phyloP scores from a whole-genome alignment of 371 early-diverging fungal species.

The Batrachochytrium dendrobatidis region DNA sequence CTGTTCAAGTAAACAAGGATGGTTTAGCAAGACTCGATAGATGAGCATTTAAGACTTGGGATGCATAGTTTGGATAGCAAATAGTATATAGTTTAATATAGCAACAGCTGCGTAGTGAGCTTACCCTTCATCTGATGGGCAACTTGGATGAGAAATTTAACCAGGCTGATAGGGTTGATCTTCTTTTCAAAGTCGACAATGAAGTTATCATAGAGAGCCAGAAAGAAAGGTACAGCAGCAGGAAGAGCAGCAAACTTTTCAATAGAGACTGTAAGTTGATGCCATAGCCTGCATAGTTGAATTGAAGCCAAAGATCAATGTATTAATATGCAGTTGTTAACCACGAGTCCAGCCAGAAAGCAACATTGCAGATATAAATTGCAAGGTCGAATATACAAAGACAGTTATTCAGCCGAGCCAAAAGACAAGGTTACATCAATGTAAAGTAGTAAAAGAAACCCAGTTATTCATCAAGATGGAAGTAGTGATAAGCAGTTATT shows the following conservation, averaged over 20 bases:
- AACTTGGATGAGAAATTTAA: slow-evolving; percentile 69
- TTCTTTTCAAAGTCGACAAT: slow-evolving; percentile 85
- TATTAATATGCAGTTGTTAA: not conserved
- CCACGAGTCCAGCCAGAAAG: slow-evolving; percentile 3
- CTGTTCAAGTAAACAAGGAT: slow-evolving; percentile 9
- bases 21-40: not conserved
- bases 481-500: too few species aligned
- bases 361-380: slow-evolving; percentile 2
- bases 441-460: not conserved
- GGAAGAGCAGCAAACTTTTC: slow-evolving; percentile 70
- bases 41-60: too few species aligned
- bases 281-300: slow-evolving; percentile 74
- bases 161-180: slow-evolving; percentile 87
- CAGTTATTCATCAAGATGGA: not conserved
- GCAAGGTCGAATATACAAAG: too few species aligned
- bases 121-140: slow-evolving; percentile 69
- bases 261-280: slow-evolving; percentile 81
- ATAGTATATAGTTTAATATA: too few species aligned
- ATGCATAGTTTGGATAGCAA: too few species aligned
- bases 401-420: not conserved
- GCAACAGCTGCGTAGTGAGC: too few species aligned
- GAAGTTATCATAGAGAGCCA: slow-evolving; percentile 81
- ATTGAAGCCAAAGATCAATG: not conserved
- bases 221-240: slow-evolving; percentile 66
- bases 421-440: not conserved